Evolutionary conservation across 805 yeast genomes (phyloP).

Genomic region (Metschnikowia colocasiae): DNA sequence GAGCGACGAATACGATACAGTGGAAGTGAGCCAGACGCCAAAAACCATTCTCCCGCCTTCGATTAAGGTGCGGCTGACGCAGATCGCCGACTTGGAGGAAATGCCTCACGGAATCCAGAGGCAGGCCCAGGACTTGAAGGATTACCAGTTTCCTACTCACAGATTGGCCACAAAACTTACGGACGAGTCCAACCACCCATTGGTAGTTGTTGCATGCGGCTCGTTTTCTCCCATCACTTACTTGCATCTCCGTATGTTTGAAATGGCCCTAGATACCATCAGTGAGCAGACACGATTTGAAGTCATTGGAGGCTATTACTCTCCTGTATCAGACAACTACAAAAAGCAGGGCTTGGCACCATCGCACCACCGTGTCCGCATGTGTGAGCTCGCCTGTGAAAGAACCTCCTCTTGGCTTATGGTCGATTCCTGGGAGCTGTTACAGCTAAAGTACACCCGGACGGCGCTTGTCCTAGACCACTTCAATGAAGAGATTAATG

Average conservation of each 20-base stretch:
- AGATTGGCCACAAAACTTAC: constrained; percentile 65
- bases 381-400: constrained; percentile 98
- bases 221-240: constrained; percentile 95
- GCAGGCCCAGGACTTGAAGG: constrained; percentile 68
- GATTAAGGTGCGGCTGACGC: constrained; percentile 49
- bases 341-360: constrained; percentile 90
- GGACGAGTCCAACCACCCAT: constrained; percentile 77
- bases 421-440: constrained; percentile 99
- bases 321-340: constrained; percentile 92
- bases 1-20: constrained; percentile 34
- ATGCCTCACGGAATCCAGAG: constrained; percentile 92
- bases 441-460: constrained; percentile 86
- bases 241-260: constrained; percentile 93
- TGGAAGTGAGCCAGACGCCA: constrained; percentile 2
- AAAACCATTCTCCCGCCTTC: constrained; percentile 36
- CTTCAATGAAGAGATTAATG: constrained; percentile 91
- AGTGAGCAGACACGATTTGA: constrained; percentile 90
- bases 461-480: constrained; percentile 96
- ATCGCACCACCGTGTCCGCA: constrained; percentile 84
- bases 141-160: constrained; percentile 84
- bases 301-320: constrained; percentile 93
- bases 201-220: constrained; percentile 96
- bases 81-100: constrained; percentile 92
- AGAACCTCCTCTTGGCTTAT: constrained; percentile 94
- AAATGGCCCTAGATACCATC: constrained; percentile 95